phyloP scores from a whole-genome alignment of 495 filamentous ascomycete species.

The Rusavskia elegans region DNA sequence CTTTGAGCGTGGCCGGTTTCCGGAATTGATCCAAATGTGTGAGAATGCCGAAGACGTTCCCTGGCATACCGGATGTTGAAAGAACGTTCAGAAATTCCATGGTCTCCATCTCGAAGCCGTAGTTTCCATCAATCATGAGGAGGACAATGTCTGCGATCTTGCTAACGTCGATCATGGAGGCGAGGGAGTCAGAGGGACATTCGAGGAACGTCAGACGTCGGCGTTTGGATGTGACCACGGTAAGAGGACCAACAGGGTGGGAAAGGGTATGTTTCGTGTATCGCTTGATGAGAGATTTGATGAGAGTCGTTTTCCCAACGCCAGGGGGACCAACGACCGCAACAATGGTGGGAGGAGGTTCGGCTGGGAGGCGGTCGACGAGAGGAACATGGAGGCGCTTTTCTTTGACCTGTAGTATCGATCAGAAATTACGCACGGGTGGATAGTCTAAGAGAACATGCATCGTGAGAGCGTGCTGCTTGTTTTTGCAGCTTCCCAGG shows the following conservation, averaged over 20 bases:
- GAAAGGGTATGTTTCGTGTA: conserved; percentile 93
- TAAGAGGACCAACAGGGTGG: conserved; percentile 79
- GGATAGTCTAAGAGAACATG: conserved; percentile 19
- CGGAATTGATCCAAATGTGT: conserved; percentile 92
- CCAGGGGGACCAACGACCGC: conserved; percentile 87
- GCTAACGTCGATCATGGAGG: conserved; percentile 85
- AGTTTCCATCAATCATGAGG: conserved; percentile 96
- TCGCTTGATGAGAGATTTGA: conserved; percentile 83
- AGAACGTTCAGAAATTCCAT: conserved; percentile 97
- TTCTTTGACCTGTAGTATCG: conserved; percentile 56
- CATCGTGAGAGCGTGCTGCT: conserved; percentile 83
- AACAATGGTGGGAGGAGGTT: conserved; percentile 85
- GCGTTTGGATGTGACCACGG: conserved; percentile 85
- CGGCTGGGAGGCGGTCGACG: conserved; percentile 86
- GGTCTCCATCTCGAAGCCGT: conserved; percentile 98
- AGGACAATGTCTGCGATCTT: conserved; percentile 96
- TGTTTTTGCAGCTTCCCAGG: conserved; percentile 72
- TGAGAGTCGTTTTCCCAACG: conserved; percentile 62
- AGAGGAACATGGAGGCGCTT: conserved; percentile 91
- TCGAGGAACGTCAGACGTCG: conserved; percentile 89
- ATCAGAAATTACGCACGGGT: background rate
- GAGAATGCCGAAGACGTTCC: conserved; percentile 92
- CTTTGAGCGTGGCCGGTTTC: conserved; percentile 74
- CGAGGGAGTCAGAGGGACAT: conserved; percentile 83
- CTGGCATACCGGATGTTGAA: conserved; percentile 83